phyloP scores from a whole-genome alignment of 352 stramenopile genomes.

The Phytopythium delawarense region DNA sequence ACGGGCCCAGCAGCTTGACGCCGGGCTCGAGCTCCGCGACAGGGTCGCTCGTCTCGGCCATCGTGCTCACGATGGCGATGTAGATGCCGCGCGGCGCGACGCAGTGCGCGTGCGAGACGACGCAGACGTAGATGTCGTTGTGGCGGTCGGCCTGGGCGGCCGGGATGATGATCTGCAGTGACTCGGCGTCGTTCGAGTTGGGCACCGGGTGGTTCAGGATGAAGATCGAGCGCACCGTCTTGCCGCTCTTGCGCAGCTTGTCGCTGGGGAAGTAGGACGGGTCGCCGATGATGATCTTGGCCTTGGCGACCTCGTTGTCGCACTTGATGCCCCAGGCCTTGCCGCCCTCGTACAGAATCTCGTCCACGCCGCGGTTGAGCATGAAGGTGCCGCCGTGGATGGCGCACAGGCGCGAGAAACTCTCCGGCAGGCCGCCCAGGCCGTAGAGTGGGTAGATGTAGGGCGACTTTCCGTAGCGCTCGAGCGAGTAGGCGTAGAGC shows the following conservation, averaged over 20 bases:
- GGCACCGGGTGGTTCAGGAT: constrained; percentile 98
- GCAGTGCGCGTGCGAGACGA: constrained; percentile 93
- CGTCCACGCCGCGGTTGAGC: constrained; percentile 95
- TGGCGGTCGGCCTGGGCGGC: constrained; percentile 92
- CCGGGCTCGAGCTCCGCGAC: constrained; percentile 93
- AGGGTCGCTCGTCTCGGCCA: constrained; percentile 95
- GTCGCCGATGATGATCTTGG: constrained; percentile 97
- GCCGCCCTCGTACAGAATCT: constrained; percentile 92
- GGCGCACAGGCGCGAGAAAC: constrained; percentile 98
- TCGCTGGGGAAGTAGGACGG: constrained; percentile 96
- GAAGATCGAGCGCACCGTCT: constrained; percentile 98
- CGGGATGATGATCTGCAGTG: constrained; percentile 99
- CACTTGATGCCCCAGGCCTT: constrained; percentile 92
- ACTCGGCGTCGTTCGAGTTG: constrained; percentile 96
- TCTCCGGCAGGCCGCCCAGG: constrained; percentile 96
- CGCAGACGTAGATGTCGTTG: constrained; percentile 99
- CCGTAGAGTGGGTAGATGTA: constrained; percentile 99
- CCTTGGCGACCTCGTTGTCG: constrained; percentile 95
- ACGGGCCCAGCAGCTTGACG: constrained; percentile 94
- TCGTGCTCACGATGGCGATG: constrained; percentile 98
- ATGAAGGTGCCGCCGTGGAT: constrained; percentile 99
- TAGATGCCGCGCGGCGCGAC: constrained; percentile 97
- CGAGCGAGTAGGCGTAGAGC: constrained; percentile 98
- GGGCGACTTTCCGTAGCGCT: constrained; percentile 95
- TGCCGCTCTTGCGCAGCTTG: constrained; percentile 91